Conservation (phyloP, 805 yeast genomes). For the Yarrowia sp. region DNA sequence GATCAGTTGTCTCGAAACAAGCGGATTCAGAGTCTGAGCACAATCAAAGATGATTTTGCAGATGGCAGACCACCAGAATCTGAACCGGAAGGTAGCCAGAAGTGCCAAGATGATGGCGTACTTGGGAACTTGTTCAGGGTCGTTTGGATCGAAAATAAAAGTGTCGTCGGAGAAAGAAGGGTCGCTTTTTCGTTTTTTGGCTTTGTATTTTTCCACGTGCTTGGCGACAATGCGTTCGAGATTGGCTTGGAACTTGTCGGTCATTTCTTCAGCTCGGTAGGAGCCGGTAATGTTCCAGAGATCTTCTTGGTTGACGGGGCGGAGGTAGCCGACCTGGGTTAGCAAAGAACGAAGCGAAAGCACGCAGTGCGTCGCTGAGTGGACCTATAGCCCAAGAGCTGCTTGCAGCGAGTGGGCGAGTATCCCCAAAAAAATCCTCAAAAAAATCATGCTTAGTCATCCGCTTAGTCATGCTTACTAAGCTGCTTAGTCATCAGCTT, state of each 20-base stretch:
- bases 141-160: conserved; percentile 9
- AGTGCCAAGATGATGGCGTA: conserved; percentile 49
- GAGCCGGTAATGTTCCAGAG: conserved; percentile 54
- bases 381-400: too few relatives aligned
- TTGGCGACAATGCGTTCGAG: conserved; percentile 46
- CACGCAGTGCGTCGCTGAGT: not conserved
- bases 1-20: conserved; percentile 68
- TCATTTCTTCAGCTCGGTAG: conserved; percentile 50
- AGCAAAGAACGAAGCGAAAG: not conserved
- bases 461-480: too few relatives aligned
- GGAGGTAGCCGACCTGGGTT: conserved; percentile 59
- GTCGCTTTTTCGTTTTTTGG: conserved; percentile 56
- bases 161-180: not conserved
- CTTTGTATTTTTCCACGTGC: conserved; percentile 45
- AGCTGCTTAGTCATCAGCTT: too few relatives aligned
- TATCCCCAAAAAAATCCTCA: too few relatives aligned
- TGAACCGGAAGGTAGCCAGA: conserved; percentile 48
- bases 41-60: conserved; percentile 47
- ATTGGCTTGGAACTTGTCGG: conserved; percentile 48
- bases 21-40: conserved; percentile 62
- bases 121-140: conserved; percentile 40
- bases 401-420: too few relatives aligned
- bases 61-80: conserved; percentile 49
- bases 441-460: too few relatives aligned
- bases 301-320: conserved; percentile 66